Conservation (phyloP, 169 alveolate genomes). For the Hepatocystis sp. region DNA sequence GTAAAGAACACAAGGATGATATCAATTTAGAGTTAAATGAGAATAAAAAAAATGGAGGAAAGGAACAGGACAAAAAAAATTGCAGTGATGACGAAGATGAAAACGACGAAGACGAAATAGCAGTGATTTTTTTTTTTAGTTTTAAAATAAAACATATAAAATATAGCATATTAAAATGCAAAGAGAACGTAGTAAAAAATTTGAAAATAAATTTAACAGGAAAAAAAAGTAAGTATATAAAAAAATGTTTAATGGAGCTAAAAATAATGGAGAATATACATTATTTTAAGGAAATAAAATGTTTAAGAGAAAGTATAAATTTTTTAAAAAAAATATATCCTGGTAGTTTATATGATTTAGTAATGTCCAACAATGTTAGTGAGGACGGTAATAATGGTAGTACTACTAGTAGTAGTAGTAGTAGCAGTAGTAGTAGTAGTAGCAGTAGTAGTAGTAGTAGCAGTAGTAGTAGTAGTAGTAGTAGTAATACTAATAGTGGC, state of each 20-base stretch:
- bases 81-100: background rate
- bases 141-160: slow-evolving; percentile 9
- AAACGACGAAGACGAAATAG: slow-evolving; percentile 29
- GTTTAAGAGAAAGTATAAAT: slow-evolving; percentile 11
- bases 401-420: too few species aligned
- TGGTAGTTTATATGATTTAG: slow-evolving; percentile 15
- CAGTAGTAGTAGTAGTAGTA: too few species aligned
- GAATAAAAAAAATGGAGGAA: slow-evolving; percentile 1
- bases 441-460: too few species aligned
- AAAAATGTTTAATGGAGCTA: slow-evolving; percentile 3
- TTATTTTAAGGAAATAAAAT: slow-evolving; percentile 27
- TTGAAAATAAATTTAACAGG: slow-evolving; percentile 32
- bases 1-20: too few species aligned
- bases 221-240: slow-evolving; percentile 3
- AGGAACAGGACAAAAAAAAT: background rate
- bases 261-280: slow-evolving; percentile 4
- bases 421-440: too few species aligned
- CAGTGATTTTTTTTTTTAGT: slow-evolving; percentile 30
- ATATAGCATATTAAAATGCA: slow-evolving; percentile 5
- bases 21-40: too few species aligned
- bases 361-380: background rate
- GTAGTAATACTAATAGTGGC: background rate
- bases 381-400: too few species aligned
- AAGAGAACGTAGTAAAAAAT: background rate
- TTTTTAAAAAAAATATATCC: slow-evolving; percentile 30